These are phyloP conservation scores for Dioscorea dumetorum DNA, from an alignment of 106 monocot species.

Conservation along the genomic window DNA sequence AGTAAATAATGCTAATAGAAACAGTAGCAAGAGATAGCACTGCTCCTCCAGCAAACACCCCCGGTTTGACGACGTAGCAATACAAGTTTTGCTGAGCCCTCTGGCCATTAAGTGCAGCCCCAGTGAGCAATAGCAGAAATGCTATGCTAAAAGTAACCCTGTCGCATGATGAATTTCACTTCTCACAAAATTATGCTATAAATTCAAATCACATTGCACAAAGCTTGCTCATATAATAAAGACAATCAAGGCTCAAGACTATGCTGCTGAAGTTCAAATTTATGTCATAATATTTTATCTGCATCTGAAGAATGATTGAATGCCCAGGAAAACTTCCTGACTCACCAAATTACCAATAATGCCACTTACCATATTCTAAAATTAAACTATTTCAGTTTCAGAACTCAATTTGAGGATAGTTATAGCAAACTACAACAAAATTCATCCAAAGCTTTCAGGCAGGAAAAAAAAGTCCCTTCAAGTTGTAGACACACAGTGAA, in stretches of 20 bases:
- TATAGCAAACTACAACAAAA: no score
- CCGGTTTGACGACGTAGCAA: slow-evolving; percentile 77
- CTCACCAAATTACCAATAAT: background rate
- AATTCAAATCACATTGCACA: background rate
- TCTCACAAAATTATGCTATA: background rate
- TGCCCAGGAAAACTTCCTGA: no score
- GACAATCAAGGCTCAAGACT: background rate
- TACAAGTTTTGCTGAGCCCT: slow-evolving; percentile 40
- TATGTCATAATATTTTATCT: background rate
- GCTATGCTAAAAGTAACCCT: slow-evolving; percentile 70
- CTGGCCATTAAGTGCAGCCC: slow-evolving; percentile 66
- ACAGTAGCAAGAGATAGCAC: slow-evolving; percentile 51
- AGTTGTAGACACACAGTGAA: background rate
- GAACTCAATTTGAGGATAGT: no score
- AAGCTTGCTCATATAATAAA: no score
- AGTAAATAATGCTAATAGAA: slow-evolving; percentile 42
- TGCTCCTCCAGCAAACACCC: slow-evolving; percentile 63
- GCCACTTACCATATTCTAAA: background rate
- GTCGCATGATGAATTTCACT: background rate
- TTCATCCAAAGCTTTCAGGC: no score
- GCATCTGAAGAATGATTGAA: background rate
- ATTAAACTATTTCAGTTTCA: no score
- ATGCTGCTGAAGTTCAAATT: background rate
- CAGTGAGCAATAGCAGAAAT: slow-evolving; percentile 63
- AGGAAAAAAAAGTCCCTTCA: no score